Evolutionary conservation across 495 filamentous ascomycete genomes (phyloP).

Genomic region (Aspergillus incahuasiensis): DNA sequence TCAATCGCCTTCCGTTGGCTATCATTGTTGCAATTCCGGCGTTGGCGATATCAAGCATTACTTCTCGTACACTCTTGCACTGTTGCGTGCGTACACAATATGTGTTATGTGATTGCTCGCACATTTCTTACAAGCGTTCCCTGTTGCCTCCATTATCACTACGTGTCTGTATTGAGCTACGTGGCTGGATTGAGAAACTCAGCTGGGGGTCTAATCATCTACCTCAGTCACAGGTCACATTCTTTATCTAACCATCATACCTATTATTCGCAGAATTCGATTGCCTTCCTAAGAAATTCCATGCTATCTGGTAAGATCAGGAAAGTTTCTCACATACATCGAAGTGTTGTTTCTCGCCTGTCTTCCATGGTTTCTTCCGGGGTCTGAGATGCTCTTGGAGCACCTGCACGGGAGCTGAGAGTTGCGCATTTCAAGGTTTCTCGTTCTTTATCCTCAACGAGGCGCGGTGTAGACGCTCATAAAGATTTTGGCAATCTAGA

Average conservation of each 20-base stretch:
- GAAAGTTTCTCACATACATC: not conserved
- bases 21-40: constrained; percentile 21
- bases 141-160: not conserved
- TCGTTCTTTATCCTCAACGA: no score
- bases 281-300: not conserved
- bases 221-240: not conserved
- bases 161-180: no score
- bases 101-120: not conserved
- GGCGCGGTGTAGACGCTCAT: no score
- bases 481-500: no score
- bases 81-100: not conserved
- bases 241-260: not conserved
- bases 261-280: not conserved
- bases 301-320: not conserved
- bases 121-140: not conserved
- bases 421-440: no score
- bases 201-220: not conserved
- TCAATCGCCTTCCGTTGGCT: constrained; percentile 1
- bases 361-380: not conserved
- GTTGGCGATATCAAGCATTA: constrained; percentile 21
- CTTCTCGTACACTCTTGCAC: constrained; percentile 1
- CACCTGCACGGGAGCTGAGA: no score
- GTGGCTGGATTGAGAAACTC: not conserved
- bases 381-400: not conserved
- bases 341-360: not conserved